Base-by-base conservation (phyloP, 1,284 basidiomycete genomes). In the Ustilago sp. region DNA sequence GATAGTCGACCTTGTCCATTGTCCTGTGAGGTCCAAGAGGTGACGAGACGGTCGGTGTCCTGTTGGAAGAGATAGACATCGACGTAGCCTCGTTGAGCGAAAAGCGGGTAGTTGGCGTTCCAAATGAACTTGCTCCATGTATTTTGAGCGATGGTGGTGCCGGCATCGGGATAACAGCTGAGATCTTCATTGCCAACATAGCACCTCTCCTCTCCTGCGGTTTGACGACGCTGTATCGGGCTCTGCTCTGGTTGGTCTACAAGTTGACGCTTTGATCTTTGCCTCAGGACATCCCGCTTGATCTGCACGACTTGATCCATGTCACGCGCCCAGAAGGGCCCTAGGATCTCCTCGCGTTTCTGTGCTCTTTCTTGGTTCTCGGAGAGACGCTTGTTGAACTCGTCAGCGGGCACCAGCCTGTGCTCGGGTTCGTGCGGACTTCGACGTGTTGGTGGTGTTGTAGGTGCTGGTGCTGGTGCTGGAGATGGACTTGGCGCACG, bases 31-130 rank as follows among this genome's bases (percentile, higher is more conserved):
- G 62, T 73, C 80, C 80, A 83, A 0, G 76, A 75, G 0, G 78
- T 77, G 41, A 77, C 77, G 12, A 80, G 39, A 35, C 45, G 43
- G 54, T 83, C 80, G 13, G 66, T 74, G 47, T 83, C 81, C 34
- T 82, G 48, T 35, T 80, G 80, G 39, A 79, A 83, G 39, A 83
- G 79, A 57, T 83, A 83, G 64, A 83, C 74, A 50, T 83, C 81
- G n/a, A 83, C 73, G 28, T 35, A 75, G 17, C 81, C 81, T 2
- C 60, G 60, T 32, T 79, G 78, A 3, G 71, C 71, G 57, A 83
- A 83, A 38, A 69, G 65, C 2, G 81, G 81, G 19, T 77, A 82
- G 65, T 82, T 81, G 45, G 67, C 55, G 53, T 83, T 83, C 81
- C 81, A 83, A 48, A 83, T 83, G 54, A 83, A 79, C 57, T 58